phyloP scores from a whole-genome alignment of 768 basidiomycete genomes.

The Gloeostereum incarnatum region DNA sequence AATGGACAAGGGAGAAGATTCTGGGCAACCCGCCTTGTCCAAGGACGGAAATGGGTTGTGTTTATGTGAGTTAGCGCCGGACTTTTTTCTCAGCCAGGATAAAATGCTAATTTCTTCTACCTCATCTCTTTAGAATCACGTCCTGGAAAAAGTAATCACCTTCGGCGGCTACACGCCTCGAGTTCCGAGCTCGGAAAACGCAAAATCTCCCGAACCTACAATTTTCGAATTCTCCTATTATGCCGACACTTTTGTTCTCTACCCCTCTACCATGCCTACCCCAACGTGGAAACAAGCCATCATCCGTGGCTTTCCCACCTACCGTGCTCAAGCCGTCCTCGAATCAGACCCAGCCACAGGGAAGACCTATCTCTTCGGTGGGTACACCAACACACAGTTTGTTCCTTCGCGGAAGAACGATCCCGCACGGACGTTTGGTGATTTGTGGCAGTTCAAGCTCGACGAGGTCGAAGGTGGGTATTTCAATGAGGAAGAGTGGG shows the following conservation, averaged over 20 bases:
- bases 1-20: conserved; percentile 23
- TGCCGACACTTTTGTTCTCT: conserved; percentile 29
- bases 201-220: background rate
- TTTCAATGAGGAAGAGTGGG: conserved; percentile 25
- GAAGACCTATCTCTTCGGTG: conserved; percentile 26
- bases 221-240: conserved; percentile 26
- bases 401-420: conserved; percentile 19
- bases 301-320: conserved; percentile 31
- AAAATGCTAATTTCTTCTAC: no score
- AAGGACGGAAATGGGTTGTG: conserved; percentile 21
- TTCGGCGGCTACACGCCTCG: conserved; percentile 26
- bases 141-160: conserved; percentile 23
- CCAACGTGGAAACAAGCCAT: conserved; percentile 26
- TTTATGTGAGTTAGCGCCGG: conserved; percentile 17
- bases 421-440: conserved; percentile 20
- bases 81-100: conserved; percentile 2
- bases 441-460: conserved; percentile 28
- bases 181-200: background rate
- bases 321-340: conserved; percentile 24
- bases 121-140: conserved; percentile 15
- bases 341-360: conserved; percentile 24
- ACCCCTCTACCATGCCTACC: conserved; percentile 11
- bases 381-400: conserved; percentile 28
- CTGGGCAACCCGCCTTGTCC: conserved; percentile 22
- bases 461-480: conserved; percentile 22